Base-by-base conservation (phyloP, 176 grass and related monocot genomes). In the Hsuehochloa calcarea region DNA sequence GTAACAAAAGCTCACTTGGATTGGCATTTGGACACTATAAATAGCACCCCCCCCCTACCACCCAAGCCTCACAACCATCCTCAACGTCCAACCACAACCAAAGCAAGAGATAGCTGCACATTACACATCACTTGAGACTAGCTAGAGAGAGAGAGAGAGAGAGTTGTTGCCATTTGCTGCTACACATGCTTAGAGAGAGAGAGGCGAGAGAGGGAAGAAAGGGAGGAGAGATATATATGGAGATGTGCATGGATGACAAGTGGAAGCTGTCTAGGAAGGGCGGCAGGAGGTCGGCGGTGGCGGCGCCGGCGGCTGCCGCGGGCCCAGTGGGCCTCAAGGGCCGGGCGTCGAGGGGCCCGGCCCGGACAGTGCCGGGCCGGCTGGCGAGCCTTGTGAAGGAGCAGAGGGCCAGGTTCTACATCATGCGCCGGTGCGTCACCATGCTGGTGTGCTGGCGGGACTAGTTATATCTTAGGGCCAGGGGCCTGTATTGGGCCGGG, bases 331-430 rank as follows among this genome's bases (percentile, higher is more conserved):
- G 83, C 13, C 13, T 72, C 44, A 83, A 70, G 82, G 38, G 56
- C 46, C 47, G 7, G 59, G 5, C 47, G 4, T 82, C 65, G 0
- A 56, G 79, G 50, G 23, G 40, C 65, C 23, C 70, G 0, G n/a
- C 70, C 45, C 46, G 54, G n/a, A 74, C 86, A 0, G 70, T 91
- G 78, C 88, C 86, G 8, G 86, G 81, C 3, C 61, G 94, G 11
- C 86, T 92, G 14, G 89, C 73, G 9, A 72, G 86, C 52, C 65
- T 96, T 17, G 91, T 89, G 29, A 96, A 72, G 76, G 91, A 91
- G 88, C 94, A 96, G 77, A 88, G 94, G 62, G 94, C 91, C 26
- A 80, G 91, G 64, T 96, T 96, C 81, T 96, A 96, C 91, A 96
- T 93, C 80, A 84, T 96, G 91, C 91, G 94, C 8, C 91, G 94